phyloP scores from a whole-genome alignment of 768 basidiomycete genomes.

The Pulveroboletus frians region DNA sequence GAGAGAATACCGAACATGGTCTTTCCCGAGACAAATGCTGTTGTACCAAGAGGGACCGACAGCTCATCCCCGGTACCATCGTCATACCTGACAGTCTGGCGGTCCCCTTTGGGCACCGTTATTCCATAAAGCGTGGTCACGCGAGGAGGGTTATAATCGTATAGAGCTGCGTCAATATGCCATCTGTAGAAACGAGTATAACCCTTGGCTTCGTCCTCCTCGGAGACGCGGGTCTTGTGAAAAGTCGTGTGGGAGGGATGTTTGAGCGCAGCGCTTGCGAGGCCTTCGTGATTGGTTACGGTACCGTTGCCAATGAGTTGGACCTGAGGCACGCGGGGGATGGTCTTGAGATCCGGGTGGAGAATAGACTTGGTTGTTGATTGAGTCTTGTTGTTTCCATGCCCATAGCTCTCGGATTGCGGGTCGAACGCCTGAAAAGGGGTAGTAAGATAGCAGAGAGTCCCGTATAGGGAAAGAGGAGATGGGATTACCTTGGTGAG shows the following conservation, averaged over 20 bases:
- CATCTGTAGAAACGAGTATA: slow-evolving; percentile 85
- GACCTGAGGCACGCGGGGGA: slow-evolving; percentile 83
- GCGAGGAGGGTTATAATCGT: slow-evolving; percentile 70
- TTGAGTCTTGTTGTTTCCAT: slow-evolving; percentile 85
- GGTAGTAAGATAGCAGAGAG: slow-evolving; percentile 1
- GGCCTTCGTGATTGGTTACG: slow-evolving; percentile 75
- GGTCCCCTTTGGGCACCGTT: slow-evolving; percentile 58
- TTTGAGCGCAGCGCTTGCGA: slow-evolving; percentile 71
- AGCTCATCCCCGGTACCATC: slow-evolving; percentile 86
- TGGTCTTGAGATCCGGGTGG: slow-evolving; percentile 87
- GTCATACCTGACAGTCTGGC: slow-evolving; percentile 70
- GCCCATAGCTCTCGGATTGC: slow-evolving; percentile 59
- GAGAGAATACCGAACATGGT: slow-evolving; percentile 82
- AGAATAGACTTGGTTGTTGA: slow-evolving; percentile 72
- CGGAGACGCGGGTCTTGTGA: slow-evolving; percentile 72
- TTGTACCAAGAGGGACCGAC: slow-evolving; percentile 78
- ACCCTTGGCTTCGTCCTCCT: slow-evolving; percentile 72
- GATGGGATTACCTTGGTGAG: slow-evolving; percentile 62
- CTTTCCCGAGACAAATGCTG: slow-evolving; percentile 76
- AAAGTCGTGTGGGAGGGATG: slow-evolving; percentile 85
- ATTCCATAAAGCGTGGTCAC: slow-evolving; percentile 85
- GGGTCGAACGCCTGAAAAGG: slow-evolving; percentile 71
- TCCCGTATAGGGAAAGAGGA: not conserved
- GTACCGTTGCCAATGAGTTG: slow-evolving; percentile 89
- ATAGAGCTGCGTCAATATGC: slow-evolving; percentile 89